Evolutionary conservation across 148 eudicot genomes (phyloP).

Genomic region (Spergularia bocconei): DNA sequence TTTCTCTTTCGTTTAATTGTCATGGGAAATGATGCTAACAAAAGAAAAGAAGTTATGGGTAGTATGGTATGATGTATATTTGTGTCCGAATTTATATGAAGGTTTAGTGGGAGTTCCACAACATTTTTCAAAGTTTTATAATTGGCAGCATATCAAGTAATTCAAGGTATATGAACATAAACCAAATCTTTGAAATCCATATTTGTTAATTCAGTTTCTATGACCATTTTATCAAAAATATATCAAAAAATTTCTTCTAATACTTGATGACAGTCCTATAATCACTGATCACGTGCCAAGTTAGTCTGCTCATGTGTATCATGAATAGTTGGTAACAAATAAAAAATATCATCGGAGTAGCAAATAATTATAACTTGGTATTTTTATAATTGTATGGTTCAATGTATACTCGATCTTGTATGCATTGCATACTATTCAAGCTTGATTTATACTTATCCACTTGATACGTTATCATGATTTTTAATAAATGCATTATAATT

Average conservation of each 20-base stretch:
- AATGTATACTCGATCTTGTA: too few species aligned
- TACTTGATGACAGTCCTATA: background rate
- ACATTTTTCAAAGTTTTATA: background rate
- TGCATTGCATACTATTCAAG: too few species aligned
- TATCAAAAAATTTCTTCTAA: background rate
- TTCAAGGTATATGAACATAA: too few species aligned
- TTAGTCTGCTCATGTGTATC: background rate
- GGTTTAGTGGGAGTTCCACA: background rate
- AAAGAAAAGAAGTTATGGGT: background rate
- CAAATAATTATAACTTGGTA: too few species aligned
- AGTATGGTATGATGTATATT: background rate
- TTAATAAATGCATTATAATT: too few species aligned
- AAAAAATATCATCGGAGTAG: background rate
- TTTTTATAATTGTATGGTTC: too few species aligned
- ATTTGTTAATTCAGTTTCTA: background rate
- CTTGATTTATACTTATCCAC: too few species aligned
- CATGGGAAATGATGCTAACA: background rate
- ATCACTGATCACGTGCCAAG: background rate
- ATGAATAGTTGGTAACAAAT: background rate
- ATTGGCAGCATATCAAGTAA: background rate
- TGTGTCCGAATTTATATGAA: background rate
- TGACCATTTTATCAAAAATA: background rate
- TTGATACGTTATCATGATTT: too few species aligned
- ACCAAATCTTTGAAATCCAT: background rate
- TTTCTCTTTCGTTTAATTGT: background rate